Conservation (phyloP, 176 grass and related monocot species). For the Hyparrhenia diplandra region DNA sequence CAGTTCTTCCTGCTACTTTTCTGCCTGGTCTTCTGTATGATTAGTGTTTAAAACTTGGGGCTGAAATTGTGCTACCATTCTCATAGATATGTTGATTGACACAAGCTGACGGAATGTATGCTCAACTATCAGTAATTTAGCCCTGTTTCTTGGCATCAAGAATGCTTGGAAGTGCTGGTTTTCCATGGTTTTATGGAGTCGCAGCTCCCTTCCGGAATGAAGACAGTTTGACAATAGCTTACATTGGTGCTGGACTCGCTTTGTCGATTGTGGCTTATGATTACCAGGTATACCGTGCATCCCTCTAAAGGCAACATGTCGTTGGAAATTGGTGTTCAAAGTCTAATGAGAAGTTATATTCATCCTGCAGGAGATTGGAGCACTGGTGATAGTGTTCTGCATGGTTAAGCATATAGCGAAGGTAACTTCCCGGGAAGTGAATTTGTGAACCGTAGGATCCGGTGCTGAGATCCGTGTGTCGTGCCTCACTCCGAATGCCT, state of each 20-base stretch:
- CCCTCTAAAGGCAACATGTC: not conserved
- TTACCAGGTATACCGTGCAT: constrained; percentile 54
- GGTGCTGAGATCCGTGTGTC: no score
- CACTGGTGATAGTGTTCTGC: constrained; percentile 40
- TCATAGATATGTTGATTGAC: constrained; percentile 23
- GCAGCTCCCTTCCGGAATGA: no score
- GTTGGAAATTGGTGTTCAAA: not conserved
- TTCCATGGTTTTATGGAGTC: no score
- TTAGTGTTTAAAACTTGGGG: not conserved
- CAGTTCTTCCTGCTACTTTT: constrained; percentile 9
- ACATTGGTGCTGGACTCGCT: not conserved
- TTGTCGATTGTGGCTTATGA: constrained; percentile 80
- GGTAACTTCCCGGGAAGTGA: no score
- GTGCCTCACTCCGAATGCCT: no score
- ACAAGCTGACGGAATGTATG: constrained; percentile 69
- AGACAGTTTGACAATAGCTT: no score
- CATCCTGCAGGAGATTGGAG: constrained; percentile 60
- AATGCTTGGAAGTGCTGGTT: no score
- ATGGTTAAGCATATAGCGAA: no score
- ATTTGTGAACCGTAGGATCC: no score
- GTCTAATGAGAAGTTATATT: not conserved
- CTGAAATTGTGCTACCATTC: not conserved
- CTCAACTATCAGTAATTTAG: no score
- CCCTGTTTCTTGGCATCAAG: no score
- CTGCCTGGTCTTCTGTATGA: not conserved